These are phyloP conservation scores for Passalora sequoiae DNA, from an alignment of 2,329 filamentous ascomycete genomes.

Conservation along the genomic window DNA sequence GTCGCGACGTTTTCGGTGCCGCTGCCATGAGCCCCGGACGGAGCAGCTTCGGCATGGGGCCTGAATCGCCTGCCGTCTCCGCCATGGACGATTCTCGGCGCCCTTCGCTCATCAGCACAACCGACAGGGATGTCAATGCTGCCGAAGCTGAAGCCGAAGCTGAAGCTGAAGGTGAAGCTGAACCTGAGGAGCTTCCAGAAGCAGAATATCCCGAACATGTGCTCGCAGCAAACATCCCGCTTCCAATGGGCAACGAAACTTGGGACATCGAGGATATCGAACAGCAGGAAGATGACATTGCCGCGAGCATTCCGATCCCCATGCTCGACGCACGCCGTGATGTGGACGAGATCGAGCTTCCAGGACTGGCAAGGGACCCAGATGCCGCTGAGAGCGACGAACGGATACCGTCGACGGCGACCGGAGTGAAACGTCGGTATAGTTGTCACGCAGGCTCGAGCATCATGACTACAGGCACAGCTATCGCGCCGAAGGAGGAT, in stretches of 20 bases:
- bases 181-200: conserved; percentile 32
- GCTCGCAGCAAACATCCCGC: conserved; percentile 57
- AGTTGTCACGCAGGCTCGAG: conserved; percentile 19
- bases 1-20: conserved; percentile 15
- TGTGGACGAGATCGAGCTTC: conserved; percentile 74
- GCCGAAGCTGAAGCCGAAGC: conserved; percentile 8
- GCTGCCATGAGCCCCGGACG: conserved; percentile 18
- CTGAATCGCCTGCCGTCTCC: conserved; percentile 20
- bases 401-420: conserved; percentile 18
- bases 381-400: conserved; percentile 44
- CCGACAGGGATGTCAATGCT: conserved; percentile 8
- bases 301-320: conserved; percentile 64
- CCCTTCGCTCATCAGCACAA: conserved; percentile 15
- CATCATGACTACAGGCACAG: conserved; percentile 6
- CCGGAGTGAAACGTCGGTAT: conserved; percentile 17
- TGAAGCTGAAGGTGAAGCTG: conserved; percentile 7
- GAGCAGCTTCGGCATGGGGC: conserved; percentile 19
- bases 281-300: conserved; percentile 54
- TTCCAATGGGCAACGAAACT: conserved; percentile 58
- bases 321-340: conserved; percentile 59
- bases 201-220: conserved; percentile 36
- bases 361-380: conserved; percentile 63
- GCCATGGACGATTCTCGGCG: conserved; percentile 20
- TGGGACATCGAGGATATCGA: conserved; percentile 77
- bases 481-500: not conserved